Conservation (phyloP, 371 early-diverging fungal species). For the Mucor plumbeus region DNA sequence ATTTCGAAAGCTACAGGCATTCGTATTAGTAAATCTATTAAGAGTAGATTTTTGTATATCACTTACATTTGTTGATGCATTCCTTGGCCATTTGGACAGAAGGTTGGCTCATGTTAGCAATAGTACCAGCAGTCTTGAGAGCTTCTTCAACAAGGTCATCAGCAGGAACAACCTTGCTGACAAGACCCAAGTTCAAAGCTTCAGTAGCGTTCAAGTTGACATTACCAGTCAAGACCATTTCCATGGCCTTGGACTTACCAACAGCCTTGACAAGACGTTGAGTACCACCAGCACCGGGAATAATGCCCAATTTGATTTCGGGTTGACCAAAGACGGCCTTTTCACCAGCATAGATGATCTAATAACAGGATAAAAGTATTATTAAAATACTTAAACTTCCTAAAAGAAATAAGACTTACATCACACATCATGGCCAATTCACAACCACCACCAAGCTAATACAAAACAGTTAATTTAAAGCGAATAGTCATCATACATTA, state of each 20-base stretch:
- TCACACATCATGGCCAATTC: conserved; percentile 99
- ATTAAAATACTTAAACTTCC: too few species aligned
- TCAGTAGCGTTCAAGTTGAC: conserved; percentile 87
- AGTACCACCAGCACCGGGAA: conserved; percentile 91
- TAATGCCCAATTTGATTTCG: conserved; percentile 96
- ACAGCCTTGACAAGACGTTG: conserved; percentile 93
- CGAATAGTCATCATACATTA: neutral
- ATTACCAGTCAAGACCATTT: conserved; percentile 89
- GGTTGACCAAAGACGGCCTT: conserved; percentile 98
- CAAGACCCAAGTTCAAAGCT: conserved; percentile 86
- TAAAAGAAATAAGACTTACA: conserved; percentile 31
- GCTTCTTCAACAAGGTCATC: conserved; percentile 90
- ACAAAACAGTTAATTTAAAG: conserved; percentile 3
- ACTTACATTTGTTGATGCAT: conserved; percentile 87
- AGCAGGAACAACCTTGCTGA: conserved; percentile 89
- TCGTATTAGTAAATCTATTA: neutral
- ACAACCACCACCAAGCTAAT: conserved; percentile 95
- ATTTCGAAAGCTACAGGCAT: conserved; percentile 81
- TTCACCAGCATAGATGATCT: conserved; percentile 98
- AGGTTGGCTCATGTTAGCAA: conserved; percentile 87
- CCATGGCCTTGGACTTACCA: conserved; percentile 99
- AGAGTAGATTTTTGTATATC: neutral
- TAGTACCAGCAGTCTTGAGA: conserved; percentile 86
- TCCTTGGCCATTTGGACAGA: conserved; percentile 96
- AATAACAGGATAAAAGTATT: neutral